These are phyloP conservation scores for Epichloe coenophiala DNA, from an alignment of 2,329 filamentous ascomycete genomes.

Conservation along the genomic window DNA sequence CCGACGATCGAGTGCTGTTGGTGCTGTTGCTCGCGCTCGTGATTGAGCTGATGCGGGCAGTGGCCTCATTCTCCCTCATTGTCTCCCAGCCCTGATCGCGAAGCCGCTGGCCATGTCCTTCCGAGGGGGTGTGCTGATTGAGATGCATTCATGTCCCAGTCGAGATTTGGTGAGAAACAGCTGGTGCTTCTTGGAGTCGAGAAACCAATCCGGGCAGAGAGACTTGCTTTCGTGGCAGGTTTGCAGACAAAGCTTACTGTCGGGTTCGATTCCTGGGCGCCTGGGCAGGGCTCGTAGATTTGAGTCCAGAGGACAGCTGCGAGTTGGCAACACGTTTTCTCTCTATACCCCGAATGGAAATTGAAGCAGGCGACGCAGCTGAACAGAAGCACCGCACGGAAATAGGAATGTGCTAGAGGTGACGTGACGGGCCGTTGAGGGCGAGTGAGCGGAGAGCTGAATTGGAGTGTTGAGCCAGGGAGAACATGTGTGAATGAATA, in stretches of 20 bases:
- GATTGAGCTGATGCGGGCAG: conserved; percentile 40
- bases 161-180: conserved; percentile 4
- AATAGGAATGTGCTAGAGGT: background rate
- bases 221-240: background rate
- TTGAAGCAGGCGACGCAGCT: background rate
- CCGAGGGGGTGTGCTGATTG: conserved; percentile 9
- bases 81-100: conserved; percentile 26
- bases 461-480: no score
- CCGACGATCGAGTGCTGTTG: conserved; percentile 52
- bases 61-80: conserved; percentile 56
- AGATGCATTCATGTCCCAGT: conserved; percentile 20
- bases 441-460: background rate
- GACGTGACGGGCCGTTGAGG: background rate
- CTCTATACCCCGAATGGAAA: no score
- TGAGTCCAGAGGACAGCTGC: background rate
- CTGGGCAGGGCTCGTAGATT: background rate
- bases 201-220: background rate
- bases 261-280: background rate
- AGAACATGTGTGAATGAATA: no score
- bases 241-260: background rate
- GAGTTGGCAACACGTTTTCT: no score
- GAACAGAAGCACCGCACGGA: background rate
- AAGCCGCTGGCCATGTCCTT: conserved; percentile 19
- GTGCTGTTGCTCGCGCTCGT: conserved; percentile 36
- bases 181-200: background rate